Base-by-base conservation (phyloP, 257 asterid species). In the Coffea canephora region DNA sequence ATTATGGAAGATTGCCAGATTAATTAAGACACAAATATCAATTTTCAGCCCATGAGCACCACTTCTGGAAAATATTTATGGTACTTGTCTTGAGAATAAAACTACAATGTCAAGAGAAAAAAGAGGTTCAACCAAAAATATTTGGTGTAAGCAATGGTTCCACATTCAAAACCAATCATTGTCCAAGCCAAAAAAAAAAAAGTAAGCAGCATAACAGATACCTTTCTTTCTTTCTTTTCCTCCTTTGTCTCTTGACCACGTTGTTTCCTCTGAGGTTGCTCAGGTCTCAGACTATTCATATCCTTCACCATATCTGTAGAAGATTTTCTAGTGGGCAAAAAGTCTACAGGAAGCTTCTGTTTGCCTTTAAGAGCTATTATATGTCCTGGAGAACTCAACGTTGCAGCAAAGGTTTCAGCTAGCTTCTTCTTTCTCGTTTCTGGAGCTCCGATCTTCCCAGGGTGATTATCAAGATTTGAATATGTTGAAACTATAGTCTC, bases 141-240 rank as follows among this genome's bases (percentile, higher is more conserved):
- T 36, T 1, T 34, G 16, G 19, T 10, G 70, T 27, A 8, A 31
- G 39, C 14, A 46, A 8, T 41, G 36, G 18, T 55, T 71, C 13
- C 6, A 45, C 15, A 14, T 6, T 48, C 59, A 19, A 13, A 31
- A 59, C 13, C 46, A 12, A 12, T 45, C 48, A 45, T 79, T 39
- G 36, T 31, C 34, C 1, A 64, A 77, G 6, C 27, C 27, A 66
- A 73, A 49, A 66, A 18, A 27, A n/a, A 82, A 41, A 71, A 36
- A 4, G 34, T 41, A 69, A 39, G 43, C 3, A 39, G 43, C 46
- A 69, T 5, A 75, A n/a, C 67, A 77, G 59, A 74, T 19, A 94
- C 99, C 99, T 93, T 96, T 76, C 97, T 85, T 85, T 91, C 96
- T 84, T 92, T 96, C 96, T 93, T 96, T 83, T 96, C 99, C 87